Base-by-base conservation (phyloP, 2,329 filamentous ascomycete species). In the Trichoderma breve region DNA sequence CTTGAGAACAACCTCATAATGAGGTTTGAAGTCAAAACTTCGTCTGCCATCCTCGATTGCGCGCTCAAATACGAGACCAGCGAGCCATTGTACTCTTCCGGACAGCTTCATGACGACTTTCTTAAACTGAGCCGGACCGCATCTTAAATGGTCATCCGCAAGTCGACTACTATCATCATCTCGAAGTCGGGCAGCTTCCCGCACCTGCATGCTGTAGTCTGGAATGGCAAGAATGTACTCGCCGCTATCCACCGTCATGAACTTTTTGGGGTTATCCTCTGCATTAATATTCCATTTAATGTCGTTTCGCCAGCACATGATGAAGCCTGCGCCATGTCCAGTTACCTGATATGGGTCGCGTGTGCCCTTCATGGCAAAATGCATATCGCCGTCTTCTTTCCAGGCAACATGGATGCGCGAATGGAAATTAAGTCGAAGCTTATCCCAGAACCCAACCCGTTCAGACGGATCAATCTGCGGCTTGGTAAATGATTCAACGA, bases 21-120 rank as follows among this genome's bases (percentile, higher is more conserved):
- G 96, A 26, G 94, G 94, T 76, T 89, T 92, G 83, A 98, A 99
- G 14, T 93, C 87, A 79, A 98, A 98, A 26, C 90, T 95, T 72
- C 96, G 89, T 69, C 87, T 86, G 39, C 91, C 92, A 68, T 90
- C 84, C 58, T 90, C 88, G 34, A 95, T 86, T 74, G 95, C 93
- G 60, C 92, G 90, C 81, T 99, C 96, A 79, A 99, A 99, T 64
- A 97, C 93, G 51, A 99, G 85, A 0, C 96, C 97, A 15, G 93
- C 91, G 78, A 95, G 88, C 93, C 94, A 98, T 81, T 94, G 92
- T 1, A 99, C 96, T 78, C 96, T 97, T 15, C 96, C 96, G 4
- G 96, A 98, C 14, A 99, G 86, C 82, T 99, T 99, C 95, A 99
- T 98, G 66, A 97, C 90, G 4, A 98, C 96, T 82, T 99, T 99